Percentiles rank a stretch among this genome's conserved stretches.
phyloP scores from a whole-genome alignment of 768 basidiomycete genomes.

The Russula vinacea region DNA sequence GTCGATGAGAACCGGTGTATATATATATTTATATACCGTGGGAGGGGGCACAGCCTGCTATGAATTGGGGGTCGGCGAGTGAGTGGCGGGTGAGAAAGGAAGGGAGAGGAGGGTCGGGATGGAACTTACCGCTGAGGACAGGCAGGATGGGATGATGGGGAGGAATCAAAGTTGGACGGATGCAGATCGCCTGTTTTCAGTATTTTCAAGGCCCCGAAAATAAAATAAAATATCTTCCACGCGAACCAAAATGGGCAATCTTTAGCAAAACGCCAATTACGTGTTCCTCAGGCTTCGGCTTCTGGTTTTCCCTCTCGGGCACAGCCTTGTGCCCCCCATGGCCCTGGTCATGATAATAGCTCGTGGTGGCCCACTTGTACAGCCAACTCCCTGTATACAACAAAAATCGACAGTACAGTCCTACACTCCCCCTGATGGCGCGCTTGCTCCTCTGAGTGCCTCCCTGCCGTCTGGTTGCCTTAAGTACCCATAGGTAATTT shows the following conservation, averaged over 20 bases:
- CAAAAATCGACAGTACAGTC: not conserved
- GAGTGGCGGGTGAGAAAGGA: not conserved
- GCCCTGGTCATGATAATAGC: not conserved
- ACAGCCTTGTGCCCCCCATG: not conserved
- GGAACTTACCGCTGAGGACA: not conserved
- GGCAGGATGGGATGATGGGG: not conserved
- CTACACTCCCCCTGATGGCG: not conserved
- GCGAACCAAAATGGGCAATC: not conserved
- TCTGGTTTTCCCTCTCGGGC: not conserved
- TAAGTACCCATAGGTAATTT: conserved; percentile 3
- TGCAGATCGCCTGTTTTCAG: not conserved
- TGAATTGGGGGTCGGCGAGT: not conserved
- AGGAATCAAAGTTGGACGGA: not conserved
- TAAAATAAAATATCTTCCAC: not conserved
- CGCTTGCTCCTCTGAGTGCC: not conserved
- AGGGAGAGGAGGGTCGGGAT: not conserved
- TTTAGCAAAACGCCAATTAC: not conserved
- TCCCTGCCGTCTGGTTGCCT: not conserved
- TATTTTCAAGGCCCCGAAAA: not conserved
- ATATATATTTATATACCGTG: conserved; percentile 4
- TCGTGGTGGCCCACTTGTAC: not conserved
- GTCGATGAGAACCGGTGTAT: not conserved
- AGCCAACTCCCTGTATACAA: not conserved
- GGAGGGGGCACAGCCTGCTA: not conserved
- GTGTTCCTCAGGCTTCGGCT: not conserved